Percentiles rank a stretch among this genome's conserved stretches.
Evolutionary conservation across 2,329 filamentous ascomycete genomes (phyloP).

Genomic region (Aspergillus phoenicis): DNA sequence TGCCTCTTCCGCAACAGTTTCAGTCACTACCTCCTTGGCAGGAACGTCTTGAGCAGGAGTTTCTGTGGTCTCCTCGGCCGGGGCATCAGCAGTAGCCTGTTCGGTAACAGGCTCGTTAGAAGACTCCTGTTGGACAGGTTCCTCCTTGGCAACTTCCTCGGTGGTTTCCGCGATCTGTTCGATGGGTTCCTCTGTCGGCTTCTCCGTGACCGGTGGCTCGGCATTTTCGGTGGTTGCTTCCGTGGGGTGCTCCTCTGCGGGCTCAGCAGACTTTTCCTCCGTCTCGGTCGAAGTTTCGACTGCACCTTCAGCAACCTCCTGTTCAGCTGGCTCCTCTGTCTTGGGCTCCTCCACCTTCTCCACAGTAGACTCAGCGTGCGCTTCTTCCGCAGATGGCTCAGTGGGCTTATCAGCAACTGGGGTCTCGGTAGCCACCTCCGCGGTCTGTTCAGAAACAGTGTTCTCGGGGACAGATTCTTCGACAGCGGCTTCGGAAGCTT

Average conservation of each 20-base stretch:
- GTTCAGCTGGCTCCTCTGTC: neutral
- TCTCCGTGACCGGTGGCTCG: constrained; percentile 8
- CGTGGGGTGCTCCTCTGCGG: neutral
- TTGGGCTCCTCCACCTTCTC: constrained; percentile 9
- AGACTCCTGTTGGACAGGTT: constrained; percentile 9
- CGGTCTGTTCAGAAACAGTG: neutral
- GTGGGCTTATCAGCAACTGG: neutral
- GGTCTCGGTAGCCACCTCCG: neutral
- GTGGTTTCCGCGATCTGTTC: neutral
- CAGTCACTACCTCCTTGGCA: neutral
- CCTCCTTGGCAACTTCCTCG: constrained; percentile 18
- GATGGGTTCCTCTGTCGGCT: constrained; percentile 8
- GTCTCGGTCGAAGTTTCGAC: neutral
- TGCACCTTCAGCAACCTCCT: too few species aligned
- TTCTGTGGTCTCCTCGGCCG: neutral
- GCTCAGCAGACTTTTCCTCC: neutral
- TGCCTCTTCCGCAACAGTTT: neutral
- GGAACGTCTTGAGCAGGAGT: neutral
- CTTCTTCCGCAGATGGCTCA: constrained; percentile 4
- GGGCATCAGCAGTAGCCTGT: constrained; percentile 3
- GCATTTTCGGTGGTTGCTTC: neutral
- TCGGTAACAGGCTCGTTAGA: constrained; percentile 11
- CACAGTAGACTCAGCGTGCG: neutral
- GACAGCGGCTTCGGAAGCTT: neutral
- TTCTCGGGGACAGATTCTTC: constrained; percentile 3